Base-by-base conservation (phyloP, 768 basidiomycete species). In the Pluteus cervinus region DNA sequence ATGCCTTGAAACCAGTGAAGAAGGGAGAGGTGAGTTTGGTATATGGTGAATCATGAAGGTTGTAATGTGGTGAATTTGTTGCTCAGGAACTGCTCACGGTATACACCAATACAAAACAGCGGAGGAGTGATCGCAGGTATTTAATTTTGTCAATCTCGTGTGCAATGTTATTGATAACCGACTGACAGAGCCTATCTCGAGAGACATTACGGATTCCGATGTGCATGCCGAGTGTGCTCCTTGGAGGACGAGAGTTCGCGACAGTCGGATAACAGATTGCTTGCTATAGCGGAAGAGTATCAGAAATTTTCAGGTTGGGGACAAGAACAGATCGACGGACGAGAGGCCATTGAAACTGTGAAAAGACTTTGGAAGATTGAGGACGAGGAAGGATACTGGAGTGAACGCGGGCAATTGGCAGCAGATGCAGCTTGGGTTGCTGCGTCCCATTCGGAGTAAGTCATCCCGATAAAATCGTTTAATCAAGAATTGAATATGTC, bases 361-460 rank as follows among this genome's bases (percentile, higher is more conserved):
- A 59, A 63, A 36, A 50, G 62, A 36, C 79, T 81, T 16, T 83
- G 79, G 80, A 43, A 56, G 7, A 39, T 79, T 5, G 79, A 72
- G 22, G 71, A 76, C 24, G 65, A 72, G 45, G 81, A 83, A 57
- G 76, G 75, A 0, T 82, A 83, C 48, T 71, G 66, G 66, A 80
- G 78, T 49, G 80, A 78, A 56, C 62, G 79, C 25, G 81, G 80
- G 7, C 60, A 68, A 44, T 60, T 82, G 3, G 79, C 80, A 5
- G 73, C 74, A 17, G 80, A 82, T 50, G 76, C 73, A 7, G 65
- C 65, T 5, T 71, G 64, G 60, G 68, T 82, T 14, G 76, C 79
- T 6, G 75, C 73, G 10, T 62, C 78, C 4, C 79, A 81, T 60
- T 70, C 67, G 5, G 77, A 81, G 79, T 81, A 51, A 58, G 79